Conservation (phyloP, 768 basidiomycete genomes). For the Suillus fuscotomentosus region DNA sequence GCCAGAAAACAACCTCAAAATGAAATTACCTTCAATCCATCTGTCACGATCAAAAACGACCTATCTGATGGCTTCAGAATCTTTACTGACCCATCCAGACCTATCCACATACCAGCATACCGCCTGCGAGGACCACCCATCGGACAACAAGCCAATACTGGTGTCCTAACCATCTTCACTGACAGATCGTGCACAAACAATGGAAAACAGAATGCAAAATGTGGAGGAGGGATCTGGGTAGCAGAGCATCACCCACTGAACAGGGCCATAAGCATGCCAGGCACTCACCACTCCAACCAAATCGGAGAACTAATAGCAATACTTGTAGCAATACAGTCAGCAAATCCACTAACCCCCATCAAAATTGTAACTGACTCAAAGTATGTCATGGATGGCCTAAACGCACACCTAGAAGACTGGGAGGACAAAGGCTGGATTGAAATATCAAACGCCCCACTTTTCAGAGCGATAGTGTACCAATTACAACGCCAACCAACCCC, state of each 20-base stretch:
- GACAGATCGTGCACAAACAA: constrained; percentile 24
- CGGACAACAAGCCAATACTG: too few relatives aligned
- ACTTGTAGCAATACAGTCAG: neutral
- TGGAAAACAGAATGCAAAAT: constrained; percentile 12
- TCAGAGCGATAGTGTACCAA: neutral
- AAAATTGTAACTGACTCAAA: neutral
- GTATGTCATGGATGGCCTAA: neutral
- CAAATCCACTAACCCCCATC: neutral
- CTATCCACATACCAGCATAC: neutral
- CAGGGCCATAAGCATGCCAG: neutral
- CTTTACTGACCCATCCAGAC: neutral
- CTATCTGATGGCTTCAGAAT: neutral
- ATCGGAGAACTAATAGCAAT: constrained; percentile 12
- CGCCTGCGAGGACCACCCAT: neutral
- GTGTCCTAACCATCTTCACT: constrained; percentile 15
- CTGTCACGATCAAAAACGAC: neutral
- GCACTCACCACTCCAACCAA: constrained; percentile 11
- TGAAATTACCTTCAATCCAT: neutral
- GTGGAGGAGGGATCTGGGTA: constrained; percentile 17
- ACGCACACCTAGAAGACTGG: rapidly evolving
- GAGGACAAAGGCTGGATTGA: too few relatives aligned
- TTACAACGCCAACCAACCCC: rapidly evolving
- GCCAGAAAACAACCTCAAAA: neutral
- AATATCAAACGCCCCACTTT: neutral
- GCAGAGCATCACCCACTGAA: neutral